Base-by-base conservation (phyloP, 2,329 filamentous ascomycete genomes). In the Cordyceps sp. region DNA sequence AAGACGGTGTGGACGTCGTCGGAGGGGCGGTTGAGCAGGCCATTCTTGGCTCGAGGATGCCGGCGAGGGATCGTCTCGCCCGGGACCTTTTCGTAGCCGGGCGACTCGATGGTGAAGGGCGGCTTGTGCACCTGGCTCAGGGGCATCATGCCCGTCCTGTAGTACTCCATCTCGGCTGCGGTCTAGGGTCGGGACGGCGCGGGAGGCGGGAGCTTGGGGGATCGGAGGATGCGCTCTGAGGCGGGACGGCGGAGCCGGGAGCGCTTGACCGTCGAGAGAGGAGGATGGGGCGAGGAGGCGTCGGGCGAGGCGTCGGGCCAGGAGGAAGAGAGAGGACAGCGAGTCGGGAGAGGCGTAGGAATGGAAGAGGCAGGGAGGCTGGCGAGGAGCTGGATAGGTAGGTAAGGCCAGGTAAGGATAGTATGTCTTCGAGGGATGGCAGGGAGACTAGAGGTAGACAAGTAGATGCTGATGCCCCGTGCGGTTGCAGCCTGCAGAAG, bases 41-140 rank as follows among this genome's bases (percentile, higher is more conserved):
- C 73, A 44, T 92, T 66, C 52, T 79, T 81, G 39, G 78, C 72
- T 36, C 64, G 62, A 34, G 71, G 64, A 52, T 92, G 75, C 36
- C 84, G 72, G 44, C 82, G 78, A 25, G 85, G 84, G 41, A 84
- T 75, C 31, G 85, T 88, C 62, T 93, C 84, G 59, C 84, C 84
- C 6, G 77, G 64, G 38, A 79, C 67, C 43, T 76, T 73, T 48
- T 74, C 57, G 41, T 63, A 71, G 45, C 75, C 79, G 13, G 78
- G 61, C 10, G 68, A 72, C 45, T 90, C 80, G 47, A 85, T 61
- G 35, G 78, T 77, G 61, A 77, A 88, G 12, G 83, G 82, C 22
- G 74, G 69, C 53, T 74, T 73, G 56, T 78, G 75, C 46, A 69
- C 61, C 55, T 69, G 69, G 45, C 63, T 56, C 39, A 73, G 49